Percentiles rank a stretch among this genome's conserved stretches.
These are phyloP conservation scores for Aspergillus thermomutatus DNA, from an alignment of 2,329 filamentous ascomycete genomes.

Conservation along the genomic window DNA sequence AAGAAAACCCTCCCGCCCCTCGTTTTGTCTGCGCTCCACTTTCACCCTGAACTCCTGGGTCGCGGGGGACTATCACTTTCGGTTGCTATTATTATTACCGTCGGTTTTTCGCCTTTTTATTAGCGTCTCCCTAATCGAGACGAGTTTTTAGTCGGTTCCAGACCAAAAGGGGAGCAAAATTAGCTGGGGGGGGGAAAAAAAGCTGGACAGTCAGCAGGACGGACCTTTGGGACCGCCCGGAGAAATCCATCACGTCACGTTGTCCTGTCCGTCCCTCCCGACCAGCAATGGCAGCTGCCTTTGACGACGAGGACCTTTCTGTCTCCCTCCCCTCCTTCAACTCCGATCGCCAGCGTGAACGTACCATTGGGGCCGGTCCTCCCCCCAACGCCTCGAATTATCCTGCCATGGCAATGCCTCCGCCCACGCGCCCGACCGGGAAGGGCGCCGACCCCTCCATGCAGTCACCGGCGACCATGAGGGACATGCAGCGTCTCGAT, in stretches of 20 bases:
- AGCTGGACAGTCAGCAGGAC: conserved; percentile 19
- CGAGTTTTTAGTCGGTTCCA: neutral
- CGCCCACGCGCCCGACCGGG: conserved; percentile 32
- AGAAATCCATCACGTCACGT: conserved; percentile 38
- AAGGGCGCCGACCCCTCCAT: conserved; percentile 23
- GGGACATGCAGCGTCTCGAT: conserved; percentile 78
- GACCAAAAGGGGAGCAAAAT: neutral
- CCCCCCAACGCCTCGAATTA: conserved; percentile 23
- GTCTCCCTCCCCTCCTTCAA: conserved; percentile 57
- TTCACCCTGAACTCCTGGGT: neutral
- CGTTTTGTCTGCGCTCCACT: neutral
- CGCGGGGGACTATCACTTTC: neutral
- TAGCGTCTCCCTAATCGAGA: neutral
- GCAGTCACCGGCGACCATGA: conserved; percentile 46
- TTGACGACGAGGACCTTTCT: conserved; percentile 80
- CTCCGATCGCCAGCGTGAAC: conserved; percentile 27
- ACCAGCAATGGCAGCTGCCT: conserved; percentile 42
- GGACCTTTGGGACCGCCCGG: conserved; percentile 16
- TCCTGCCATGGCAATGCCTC: conserved; percentile 38
- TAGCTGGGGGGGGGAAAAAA: conserved; percentile 5
- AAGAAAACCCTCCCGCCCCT: neutral
- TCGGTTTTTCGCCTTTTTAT: neutral
- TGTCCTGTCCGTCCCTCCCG: conserved; percentile 20
- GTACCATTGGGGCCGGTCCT: conserved; percentile 15
- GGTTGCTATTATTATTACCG: neutral